These are phyloP conservation scores for Apiotrichum laibachii DNA, from an alignment of 1,284 basidiomycete genomes.

Conservation along the genomic window DNA sequence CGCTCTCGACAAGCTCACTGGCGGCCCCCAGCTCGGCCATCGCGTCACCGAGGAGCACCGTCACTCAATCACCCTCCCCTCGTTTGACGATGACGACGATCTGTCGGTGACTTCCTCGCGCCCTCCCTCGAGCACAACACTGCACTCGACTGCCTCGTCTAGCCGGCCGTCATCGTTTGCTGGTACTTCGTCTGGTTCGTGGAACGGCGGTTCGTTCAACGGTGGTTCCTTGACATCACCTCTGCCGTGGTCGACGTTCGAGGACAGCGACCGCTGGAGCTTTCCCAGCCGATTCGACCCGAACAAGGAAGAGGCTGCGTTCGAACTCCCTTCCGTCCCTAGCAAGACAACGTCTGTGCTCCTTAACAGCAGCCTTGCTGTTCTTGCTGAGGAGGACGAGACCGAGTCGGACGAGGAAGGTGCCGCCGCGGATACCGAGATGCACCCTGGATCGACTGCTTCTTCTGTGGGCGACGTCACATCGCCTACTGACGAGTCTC, in stretches of 20 bases:
- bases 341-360: conserved; percentile 21
- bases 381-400: conserved; percentile 42
- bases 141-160: conserved; percentile 30
- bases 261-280: conserved; percentile 21
- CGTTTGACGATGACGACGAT: conserved; percentile 45
- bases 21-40: conserved; percentile 13
- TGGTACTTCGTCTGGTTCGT: conserved; percentile 18
- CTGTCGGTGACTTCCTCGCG: conserved; percentile 28
- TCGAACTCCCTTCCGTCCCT: conserved; percentile 23
- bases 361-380: conserved; percentile 27
- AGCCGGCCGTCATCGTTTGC: conserved; percentile 33
- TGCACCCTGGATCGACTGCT: conserved; percentile 4
- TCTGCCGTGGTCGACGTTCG: conserved; percentile 27
- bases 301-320: conserved; percentile 31
- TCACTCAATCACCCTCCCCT: conserved; percentile 39
- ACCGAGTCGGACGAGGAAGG: conserved; percentile 36
- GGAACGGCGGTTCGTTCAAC: conserved; percentile 22
- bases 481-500: conserved; percentile 4
- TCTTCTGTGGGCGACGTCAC: conserved; percentile 9
- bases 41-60: conserved; percentile 9
- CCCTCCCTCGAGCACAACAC: conserved; percentile 33
- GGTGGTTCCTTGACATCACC: conserved; percentile 19
- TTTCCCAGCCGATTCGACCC: conserved; percentile 21
- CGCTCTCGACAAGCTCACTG: conserved; percentile 46
- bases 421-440: conserved; percentile 8